phyloP scores from a whole-genome alignment of 768 basidiomycete species.

The Tricholomella constricta region DNA sequence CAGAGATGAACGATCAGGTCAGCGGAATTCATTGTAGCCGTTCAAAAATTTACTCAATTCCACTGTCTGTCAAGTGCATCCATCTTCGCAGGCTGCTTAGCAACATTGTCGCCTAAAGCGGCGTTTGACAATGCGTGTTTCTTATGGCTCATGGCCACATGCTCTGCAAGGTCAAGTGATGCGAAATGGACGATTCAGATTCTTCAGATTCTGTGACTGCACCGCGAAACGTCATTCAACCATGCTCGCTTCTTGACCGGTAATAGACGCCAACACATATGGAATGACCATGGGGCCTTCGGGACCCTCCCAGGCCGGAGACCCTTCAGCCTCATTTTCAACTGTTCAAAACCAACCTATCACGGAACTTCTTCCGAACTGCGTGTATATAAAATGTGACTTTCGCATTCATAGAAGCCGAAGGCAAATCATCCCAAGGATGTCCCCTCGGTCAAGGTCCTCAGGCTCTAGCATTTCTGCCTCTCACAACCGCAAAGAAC shows the following conservation, averaged over 20 bases:
- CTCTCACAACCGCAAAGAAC: neutral
- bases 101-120: neutral
- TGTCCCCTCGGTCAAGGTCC: constrained; percentile 4
- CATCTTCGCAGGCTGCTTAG: no score
- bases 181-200: neutral
- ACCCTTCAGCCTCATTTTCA: neutral
- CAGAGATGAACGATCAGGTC: neutral
- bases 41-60: neutral
- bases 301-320: neutral
- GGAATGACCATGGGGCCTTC: neutral
- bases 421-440: neutral
- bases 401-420: neutral
- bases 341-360: neutral
- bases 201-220: neutral
- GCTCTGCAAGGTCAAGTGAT: neutral
- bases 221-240: neutral
- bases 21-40: no score
- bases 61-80: neutral
- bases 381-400: neutral
- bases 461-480: neutral
- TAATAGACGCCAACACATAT: neutral
- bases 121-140: neutral
- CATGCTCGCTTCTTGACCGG: neutral
- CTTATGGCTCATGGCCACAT: neutral
- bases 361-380: constrained; percentile 2